Evolutionary conservation across 2,329 filamentous ascomycete species (phyloP).

Genomic region (Metarhizium rileyi): DNA sequence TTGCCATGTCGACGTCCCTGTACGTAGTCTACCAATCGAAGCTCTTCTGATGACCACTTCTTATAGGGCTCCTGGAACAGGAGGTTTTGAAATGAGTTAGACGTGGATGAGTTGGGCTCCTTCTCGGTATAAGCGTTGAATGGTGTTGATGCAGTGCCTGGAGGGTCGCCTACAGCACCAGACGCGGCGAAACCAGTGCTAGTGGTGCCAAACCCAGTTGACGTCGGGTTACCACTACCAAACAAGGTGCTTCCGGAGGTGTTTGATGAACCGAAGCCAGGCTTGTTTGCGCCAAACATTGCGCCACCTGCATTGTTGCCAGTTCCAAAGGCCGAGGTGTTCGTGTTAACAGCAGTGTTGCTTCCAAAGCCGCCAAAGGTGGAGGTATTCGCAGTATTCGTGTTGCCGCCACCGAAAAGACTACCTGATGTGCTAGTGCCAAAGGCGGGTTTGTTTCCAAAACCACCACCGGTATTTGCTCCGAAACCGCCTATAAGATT

Average conservation of each 20-base stretch:
- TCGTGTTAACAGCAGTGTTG: slow-evolving; percentile 21
- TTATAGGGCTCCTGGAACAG: slow-evolving; percentile 71
- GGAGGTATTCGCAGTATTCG: slow-evolving; percentile 19
- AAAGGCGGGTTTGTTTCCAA: slow-evolving; percentile 42
- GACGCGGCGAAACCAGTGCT: slow-evolving; percentile 38
- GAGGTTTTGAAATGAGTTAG: slow-evolving; percentile 68
- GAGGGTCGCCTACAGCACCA: slow-evolving; percentile 40
- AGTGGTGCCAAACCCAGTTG: slow-evolving; percentile 24
- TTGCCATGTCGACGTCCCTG: slow-evolving; percentile 80
- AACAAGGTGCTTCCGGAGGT: slow-evolving; percentile 37
- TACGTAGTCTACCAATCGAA: slow-evolving; percentile 77
- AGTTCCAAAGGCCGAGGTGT: slow-evolving; percentile 30
- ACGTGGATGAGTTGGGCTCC: slow-evolving; percentile 45
- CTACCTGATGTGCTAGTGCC: slow-evolving; percentile 33
- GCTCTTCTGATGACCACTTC: slow-evolving; percentile 83
- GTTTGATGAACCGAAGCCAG: slow-evolving; percentile 37
- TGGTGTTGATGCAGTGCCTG: slow-evolving; percentile 59
- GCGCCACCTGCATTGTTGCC: slow-evolving; percentile 29
- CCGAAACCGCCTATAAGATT: slow-evolving; percentile 27
- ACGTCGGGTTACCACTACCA: slow-evolving; percentile 26
- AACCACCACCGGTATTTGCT: slow-evolving; percentile 23
- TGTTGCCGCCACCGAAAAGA: slow-evolving; percentile 36
- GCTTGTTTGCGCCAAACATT: slow-evolving; percentile 45
- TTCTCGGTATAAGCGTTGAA: slow-evolving; percentile 67
- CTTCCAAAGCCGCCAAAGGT: slow-evolving; percentile 33